Conservation (phyloP, 2,329 filamentous ascomycete species). For the Trichoderma aggressivum region DNA sequence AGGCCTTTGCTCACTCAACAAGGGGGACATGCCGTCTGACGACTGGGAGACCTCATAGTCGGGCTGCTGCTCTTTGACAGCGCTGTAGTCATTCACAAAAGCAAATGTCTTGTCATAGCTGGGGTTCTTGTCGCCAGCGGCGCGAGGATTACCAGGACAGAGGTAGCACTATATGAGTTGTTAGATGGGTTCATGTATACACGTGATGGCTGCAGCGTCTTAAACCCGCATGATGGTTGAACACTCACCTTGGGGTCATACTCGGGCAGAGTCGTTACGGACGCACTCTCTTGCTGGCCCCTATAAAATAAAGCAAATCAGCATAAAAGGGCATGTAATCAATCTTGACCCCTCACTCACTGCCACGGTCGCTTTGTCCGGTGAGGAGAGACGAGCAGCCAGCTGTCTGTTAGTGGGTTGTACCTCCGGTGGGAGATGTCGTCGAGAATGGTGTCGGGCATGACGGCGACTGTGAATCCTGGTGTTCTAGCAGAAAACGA, state of each 20-base stretch:
- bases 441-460: slow-evolving; percentile 77
- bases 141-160: slow-evolving; percentile 86
- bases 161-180: slow-evolving; percentile 70
- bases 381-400: slow-evolving; percentile 93
- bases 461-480: slow-evolving; percentile 35
- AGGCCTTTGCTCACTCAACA: background rate
- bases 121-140: slow-evolving; percentile 82
- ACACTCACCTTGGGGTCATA: slow-evolving; percentile 71
- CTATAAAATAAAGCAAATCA: slow-evolving; percentile 40
- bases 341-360: slow-evolving; percentile 52
- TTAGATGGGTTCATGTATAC: background rate
- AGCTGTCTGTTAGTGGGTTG: slow-evolving; percentile 85
- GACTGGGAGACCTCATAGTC: slow-evolving; percentile 58
- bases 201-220: background rate
- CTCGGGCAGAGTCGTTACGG: slow-evolving; percentile 65
- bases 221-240: background rate
- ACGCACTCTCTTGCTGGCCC: slow-evolving; percentile 72
- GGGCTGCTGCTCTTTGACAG: slow-evolving; percentile 88
- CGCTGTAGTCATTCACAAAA: slow-evolving; percentile 97
- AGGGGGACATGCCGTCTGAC: slow-evolving; percentile 32
- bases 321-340: background rate
- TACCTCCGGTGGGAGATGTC: slow-evolving; percentile 96
- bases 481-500: background rate
- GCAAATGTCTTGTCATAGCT: slow-evolving; percentile 84
- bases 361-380: slow-evolving; percentile 97